Percentiles rank a stretch among this genome's conserved stretches.
Evolutionary conservation across 1,284 basidiomycete species (phyloP).

Genomic region (Melanopsichium pennsylvanicum): DNA sequence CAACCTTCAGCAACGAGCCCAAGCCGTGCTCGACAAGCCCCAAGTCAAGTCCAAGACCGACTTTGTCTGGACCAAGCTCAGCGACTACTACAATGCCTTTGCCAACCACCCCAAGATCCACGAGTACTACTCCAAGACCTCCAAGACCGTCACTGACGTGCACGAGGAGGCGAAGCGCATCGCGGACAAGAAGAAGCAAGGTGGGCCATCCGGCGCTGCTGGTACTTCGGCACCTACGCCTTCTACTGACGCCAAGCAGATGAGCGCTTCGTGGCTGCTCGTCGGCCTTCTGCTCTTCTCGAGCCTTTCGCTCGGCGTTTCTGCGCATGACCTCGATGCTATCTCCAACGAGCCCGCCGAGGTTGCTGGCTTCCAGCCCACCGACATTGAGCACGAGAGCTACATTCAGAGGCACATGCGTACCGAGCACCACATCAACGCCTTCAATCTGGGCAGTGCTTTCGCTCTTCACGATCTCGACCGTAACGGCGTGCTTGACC

Average conservation of each 20-base stretch:
- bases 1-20: slow-evolving; percentile 45
- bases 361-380: slow-evolving; percentile 45
- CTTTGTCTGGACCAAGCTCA: slow-evolving; percentile 54
- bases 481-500: slow-evolving; percentile 68
- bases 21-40: slow-evolving; percentile 50
- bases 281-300: slow-evolving; percentile 45
- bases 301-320: slow-evolving; percentile 25
- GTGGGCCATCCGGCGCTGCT: slow-evolving; percentile 40
- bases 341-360: slow-evolving; percentile 37
- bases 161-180: slow-evolving; percentile 86
- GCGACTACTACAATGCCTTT: slow-evolving; percentile 56
- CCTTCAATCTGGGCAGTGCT: slow-evolving; percentile 65
- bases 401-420: slow-evolving; percentile 66
- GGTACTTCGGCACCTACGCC: slow-evolving; percentile 27
- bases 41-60: slow-evolving; percentile 53
- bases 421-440: slow-evolving; percentile 65
- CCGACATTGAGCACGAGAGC: slow-evolving; percentile 49
- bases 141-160: slow-evolving; percentile 82
- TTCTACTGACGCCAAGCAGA: slow-evolving; percentile 25
- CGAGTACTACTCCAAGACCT: slow-evolving; percentile 79
- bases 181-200: slow-evolving; percentile 70
- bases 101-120: slow-evolving; percentile 63
- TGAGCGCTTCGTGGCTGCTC: slow-evolving; percentile 43
- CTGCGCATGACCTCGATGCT: slow-evolving; percentile 36
- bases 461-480: slow-evolving; percentile 91